Evolutionary conservation across 2,329 filamentous ascomycete species (phyloP).

Genomic region (Colletotrichum sp.): DNA sequence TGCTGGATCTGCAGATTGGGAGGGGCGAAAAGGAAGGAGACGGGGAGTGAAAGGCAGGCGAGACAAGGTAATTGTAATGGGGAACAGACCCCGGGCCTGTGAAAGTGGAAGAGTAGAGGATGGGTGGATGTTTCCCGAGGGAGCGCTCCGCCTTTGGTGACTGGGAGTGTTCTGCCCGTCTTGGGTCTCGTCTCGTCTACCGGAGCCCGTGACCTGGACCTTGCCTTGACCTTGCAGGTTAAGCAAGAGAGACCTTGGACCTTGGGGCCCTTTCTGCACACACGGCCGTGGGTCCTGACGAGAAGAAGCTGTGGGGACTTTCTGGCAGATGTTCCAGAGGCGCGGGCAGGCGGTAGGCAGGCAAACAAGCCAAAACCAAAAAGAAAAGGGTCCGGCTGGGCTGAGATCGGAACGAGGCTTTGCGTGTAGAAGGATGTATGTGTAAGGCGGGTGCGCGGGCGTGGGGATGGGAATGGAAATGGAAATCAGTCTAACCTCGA

Average conservation of each 20-base stretch:
- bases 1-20: constrained; percentile 15
- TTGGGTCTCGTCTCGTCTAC: constrained; percentile 13
- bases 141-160: neutral
- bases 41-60: constrained; percentile 6
- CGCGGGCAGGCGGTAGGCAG: neutral
- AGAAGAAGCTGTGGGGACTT: neutral
- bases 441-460: neutral
- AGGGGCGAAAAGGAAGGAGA: constrained; percentile 17
- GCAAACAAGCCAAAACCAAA: neutral
- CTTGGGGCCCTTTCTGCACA: neutral
- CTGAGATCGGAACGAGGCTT: neutral
- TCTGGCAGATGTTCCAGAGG: neutral
- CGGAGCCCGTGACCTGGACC: constrained; percentile 12
- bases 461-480: neutral
- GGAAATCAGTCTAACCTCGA: neutral
- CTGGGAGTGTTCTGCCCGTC: neutral
- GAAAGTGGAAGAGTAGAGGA: neutral
- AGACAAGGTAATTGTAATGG: constrained; percentile 20
- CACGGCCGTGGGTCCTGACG: neutral
- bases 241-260: constrained; percentile 1
- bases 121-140: constrained; percentile 10
- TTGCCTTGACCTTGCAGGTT: constrained; percentile 2
- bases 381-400: neutral
- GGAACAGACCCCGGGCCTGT: constrained; percentile 11
- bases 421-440: neutral